Percentiles rank a stretch among this genome's conserved stretches.
These are phyloP conservation scores for Penicillium egyptiacum DNA, from an alignment of 495 filamentous ascomycete genomes.

Conservation along the genomic window DNA sequence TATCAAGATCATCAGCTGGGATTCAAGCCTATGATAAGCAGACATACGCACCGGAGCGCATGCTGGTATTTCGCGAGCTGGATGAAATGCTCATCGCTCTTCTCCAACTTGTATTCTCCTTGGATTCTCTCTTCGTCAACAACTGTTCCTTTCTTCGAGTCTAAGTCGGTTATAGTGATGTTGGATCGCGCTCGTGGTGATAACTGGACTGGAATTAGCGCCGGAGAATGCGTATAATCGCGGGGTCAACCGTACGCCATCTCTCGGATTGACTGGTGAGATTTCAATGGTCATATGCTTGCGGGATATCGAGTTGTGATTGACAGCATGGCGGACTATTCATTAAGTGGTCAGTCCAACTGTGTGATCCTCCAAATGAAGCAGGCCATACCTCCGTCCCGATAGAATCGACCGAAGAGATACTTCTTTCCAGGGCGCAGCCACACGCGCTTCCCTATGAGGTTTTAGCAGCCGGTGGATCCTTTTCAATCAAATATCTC, in stretches of 20 bases:
- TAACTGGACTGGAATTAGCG: slow-evolving; percentile 36
- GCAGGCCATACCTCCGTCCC: slow-evolving; percentile 43
- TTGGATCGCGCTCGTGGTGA: slow-evolving; percentile 59
- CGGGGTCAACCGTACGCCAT: slow-evolving; percentile 57
- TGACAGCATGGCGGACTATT: slow-evolving; percentile 57
- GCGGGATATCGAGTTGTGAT: slow-evolving; percentile 78
- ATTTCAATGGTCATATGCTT: slow-evolving; percentile 83
- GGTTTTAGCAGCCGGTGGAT: slow-evolving; percentile 19
- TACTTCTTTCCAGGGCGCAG: slow-evolving; percentile 79
- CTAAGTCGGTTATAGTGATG: slow-evolving; percentile 65
- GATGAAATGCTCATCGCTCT: slow-evolving; percentile 60
- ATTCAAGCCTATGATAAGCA: neutral
- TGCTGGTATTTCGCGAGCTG: slow-evolving; percentile 64
- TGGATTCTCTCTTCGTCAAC: slow-evolving; percentile 71
- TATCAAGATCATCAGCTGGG: slow-evolving; percentile 28
- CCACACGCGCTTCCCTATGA: slow-evolving; percentile 71
- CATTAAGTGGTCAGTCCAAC: slow-evolving; percentile 8
- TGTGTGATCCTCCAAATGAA: slow-evolving; percentile 16
- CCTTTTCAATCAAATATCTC: neutral
- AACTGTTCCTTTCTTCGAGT: slow-evolving; percentile 75
- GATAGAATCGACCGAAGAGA: slow-evolving; percentile 68
- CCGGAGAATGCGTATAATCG: neutral
- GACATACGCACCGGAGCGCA: slow-evolving; percentile 44
- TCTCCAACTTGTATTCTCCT: slow-evolving; percentile 51
- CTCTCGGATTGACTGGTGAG: slow-evolving; percentile 59